phyloP scores from a whole-genome alignment of 768 basidiomycete genomes.

The Suillus tomentosus region DNA sequence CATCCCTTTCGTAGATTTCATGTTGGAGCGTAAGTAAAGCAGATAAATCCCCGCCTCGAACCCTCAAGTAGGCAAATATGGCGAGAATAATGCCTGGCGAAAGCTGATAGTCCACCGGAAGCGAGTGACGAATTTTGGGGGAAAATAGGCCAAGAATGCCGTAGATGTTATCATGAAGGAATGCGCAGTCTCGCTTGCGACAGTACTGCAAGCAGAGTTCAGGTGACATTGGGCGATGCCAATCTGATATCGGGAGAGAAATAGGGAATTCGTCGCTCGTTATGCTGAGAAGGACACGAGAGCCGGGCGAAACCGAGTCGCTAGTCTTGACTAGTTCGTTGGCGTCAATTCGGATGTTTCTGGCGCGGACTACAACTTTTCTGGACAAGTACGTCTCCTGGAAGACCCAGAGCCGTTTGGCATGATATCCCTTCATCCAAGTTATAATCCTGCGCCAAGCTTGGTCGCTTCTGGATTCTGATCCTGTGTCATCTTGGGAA shows the following conservation, averaged over 20 bases:
- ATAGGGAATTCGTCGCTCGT: background rate
- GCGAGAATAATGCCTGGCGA: slow-evolving; percentile 1
- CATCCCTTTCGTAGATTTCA: background rate
- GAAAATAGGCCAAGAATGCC: background rate
- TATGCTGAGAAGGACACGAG: background rate
- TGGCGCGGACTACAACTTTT: slow-evolving; percentile 1
- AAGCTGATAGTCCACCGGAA: slow-evolving; percentile 1
- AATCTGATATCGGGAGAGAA: slow-evolving; percentile 1
- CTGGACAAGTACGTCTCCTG: background rate
- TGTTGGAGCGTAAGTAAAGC: slow-evolving; percentile 5
- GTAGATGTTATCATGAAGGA: slow-evolving; percentile 6
- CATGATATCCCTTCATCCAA: slow-evolving; percentile 4
- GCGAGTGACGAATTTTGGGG: background rate
- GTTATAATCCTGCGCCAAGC: slow-evolving; percentile 3
- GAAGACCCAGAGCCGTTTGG: slow-evolving; percentile 1
- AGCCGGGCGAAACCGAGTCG: background rate
- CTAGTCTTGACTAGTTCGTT: background rate
- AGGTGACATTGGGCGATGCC: slow-evolving; percentile 4
- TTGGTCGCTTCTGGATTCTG: background rate
- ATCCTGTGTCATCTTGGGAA: background rate
- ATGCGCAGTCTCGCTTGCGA: background rate
- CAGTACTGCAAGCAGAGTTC: slow-evolving; percentile 3
- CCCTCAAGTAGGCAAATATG: background rate
- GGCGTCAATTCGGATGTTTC: slow-evolving; percentile 1
- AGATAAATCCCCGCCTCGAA: background rate